Base-by-base conservation (phyloP, 495 filamentous ascomycete genomes). In the Penicillium pulvis region DNA sequence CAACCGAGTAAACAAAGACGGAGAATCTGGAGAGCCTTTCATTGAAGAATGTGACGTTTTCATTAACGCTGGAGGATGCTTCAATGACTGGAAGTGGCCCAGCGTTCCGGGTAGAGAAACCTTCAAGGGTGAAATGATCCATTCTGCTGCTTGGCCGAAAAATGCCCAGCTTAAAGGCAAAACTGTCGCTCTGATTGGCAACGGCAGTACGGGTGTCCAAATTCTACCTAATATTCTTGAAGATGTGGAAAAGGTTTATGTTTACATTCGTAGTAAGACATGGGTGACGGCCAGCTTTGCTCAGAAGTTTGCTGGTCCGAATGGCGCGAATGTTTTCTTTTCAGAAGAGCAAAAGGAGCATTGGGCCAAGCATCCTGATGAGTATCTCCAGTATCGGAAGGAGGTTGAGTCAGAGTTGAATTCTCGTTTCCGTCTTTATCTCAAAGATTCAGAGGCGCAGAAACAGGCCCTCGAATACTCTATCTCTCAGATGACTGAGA, bases 181-280 rank as follows among this genome's bases (percentile, higher is more conserved):
- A 58, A 71, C 66, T 36, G 70, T 90, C 62, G 87, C 88, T 55
- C 71, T 86, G 2, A 85, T 87, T 39, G 84, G 84, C 9, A 84
- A 84, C 51, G 84, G 84, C 8, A 80, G 81, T 1, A 81, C 77
- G 6, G 83, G 83, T 1, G 66, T 85, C 20, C 83, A 86, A 55
- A 67, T 86, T 1, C 68, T 85, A 6, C 79, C 83, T 0, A 77
- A 75, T 6, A 69, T 86, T 14, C 74, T 46, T 20, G 44, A 46
- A 2, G 20, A 46, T 12, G 44, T 46, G 10, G 20, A 46, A 14
- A 20, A 24, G 44, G 20, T 46, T 3, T 20, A 46, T 24, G 17
- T 23, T 20, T 46, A 46, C 20, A 46, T 46, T 26, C 44, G 44
- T 12, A 46, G 44, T 26, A 20, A 24, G 20, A 46, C 44, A 7